Evolutionary conservation across 2,329 filamentous ascomycete species (phyloP), one percentile per base, ranked within the genome.

Genomic region (Eutypa lata): DNA sequence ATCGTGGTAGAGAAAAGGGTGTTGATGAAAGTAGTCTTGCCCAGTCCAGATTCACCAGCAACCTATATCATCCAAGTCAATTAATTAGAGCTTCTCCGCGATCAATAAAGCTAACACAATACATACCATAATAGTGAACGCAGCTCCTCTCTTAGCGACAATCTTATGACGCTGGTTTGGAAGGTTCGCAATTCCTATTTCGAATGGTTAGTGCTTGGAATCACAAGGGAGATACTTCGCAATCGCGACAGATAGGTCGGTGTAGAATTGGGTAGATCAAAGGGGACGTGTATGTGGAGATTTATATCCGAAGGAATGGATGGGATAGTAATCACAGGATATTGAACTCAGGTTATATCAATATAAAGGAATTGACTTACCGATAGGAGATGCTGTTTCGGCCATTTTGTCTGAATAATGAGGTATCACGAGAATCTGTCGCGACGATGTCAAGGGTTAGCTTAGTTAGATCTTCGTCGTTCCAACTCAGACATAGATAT

Each of bases 11-110:
- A 99, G 84, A 99, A 99, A 57, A 99, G 87, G 55, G 94, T 99
- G 87, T 99, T 99, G 86, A 99, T 97, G 79, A 99, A 99, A 68
- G 94, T 99, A 24, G 95, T 99, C 86, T 99, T 99, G 81, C 94
- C 94, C 65, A 97, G 80, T 71, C 93, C 93, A 64, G 94, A 97
- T 81, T 99, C 93, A 79, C 93, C 93, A 79, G 94, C 94, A 77
- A 97, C 91, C 91, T 96, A 53, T 33, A 35, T 10, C 18, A 50
- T 24, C 48, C 44, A 31, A 49, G 33, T 53, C 19, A 51, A 49
- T 19, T 48, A 47, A 19, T 46, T 28, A 7, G 18, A 35, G 38
- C 46, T 14, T 21, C 21, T 24, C 53, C 14, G 37, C 50, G 37
- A 52, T 26, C 14, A 26, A 7, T 46, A n/a, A n/a, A n/a, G n/a